Conservation (phyloP, 2,329 filamentous ascomycete species). For the Cyanodermella asteris region DNA sequence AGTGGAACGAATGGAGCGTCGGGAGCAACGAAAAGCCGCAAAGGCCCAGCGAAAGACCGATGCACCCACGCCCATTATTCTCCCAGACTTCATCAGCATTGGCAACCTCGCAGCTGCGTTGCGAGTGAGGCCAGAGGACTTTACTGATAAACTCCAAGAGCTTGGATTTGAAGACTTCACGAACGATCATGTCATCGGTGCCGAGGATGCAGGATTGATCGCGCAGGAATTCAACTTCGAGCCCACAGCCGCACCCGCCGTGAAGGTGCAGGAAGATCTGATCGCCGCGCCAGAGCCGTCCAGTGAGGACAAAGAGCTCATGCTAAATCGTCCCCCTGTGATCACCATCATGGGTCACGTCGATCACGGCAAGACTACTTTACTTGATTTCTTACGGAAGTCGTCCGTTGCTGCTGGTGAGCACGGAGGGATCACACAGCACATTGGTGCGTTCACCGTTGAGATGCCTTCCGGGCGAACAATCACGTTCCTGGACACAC, state of each 20-base stretch:
- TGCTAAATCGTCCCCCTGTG: slow-evolving; percentile 67
- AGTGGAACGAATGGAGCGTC: slow-evolving; percentile 20
- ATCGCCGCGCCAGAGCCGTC: slow-evolving; percentile 53
- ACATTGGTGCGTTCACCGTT: slow-evolving; percentile 94
- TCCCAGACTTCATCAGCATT: slow-evolving; percentile 88
- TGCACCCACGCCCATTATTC: slow-evolving; percentile 39
- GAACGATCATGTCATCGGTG: slow-evolving; percentile 66
- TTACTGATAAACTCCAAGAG: slow-evolving; percentile 54
- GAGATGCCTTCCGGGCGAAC: slow-evolving; percentile 64
- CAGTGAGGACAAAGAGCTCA: slow-evolving; percentile 40
- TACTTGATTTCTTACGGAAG: slow-evolving; percentile 81
- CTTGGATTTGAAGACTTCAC: slow-evolving; percentile 77
- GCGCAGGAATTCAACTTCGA: slow-evolving; percentile 87
- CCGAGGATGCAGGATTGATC: slow-evolving; percentile 75
- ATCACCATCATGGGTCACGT: slow-evolving; percentile 99
- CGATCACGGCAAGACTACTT: slow-evolving; percentile 93
- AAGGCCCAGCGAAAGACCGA: slow-evolving; percentile 18
- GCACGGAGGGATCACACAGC: slow-evolving; percentile 92
- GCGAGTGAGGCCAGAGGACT: slow-evolving; percentile 46
- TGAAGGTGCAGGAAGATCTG: slow-evolving; percentile 40
- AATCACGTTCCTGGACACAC: slow-evolving; percentile 93
- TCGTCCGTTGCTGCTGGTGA: slow-evolving; percentile 79
- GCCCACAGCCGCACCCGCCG: too few relatives aligned
- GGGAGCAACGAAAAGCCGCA: slow-evolving; percentile 19
- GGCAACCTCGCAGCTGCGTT: slow-evolving; percentile 56